A percentile compares a stretch with the other conserved stretches of the same genome.
Conservation (phyloP, 176 grass and related monocot genomes). For the Phyllostachys edulis region DNA sequence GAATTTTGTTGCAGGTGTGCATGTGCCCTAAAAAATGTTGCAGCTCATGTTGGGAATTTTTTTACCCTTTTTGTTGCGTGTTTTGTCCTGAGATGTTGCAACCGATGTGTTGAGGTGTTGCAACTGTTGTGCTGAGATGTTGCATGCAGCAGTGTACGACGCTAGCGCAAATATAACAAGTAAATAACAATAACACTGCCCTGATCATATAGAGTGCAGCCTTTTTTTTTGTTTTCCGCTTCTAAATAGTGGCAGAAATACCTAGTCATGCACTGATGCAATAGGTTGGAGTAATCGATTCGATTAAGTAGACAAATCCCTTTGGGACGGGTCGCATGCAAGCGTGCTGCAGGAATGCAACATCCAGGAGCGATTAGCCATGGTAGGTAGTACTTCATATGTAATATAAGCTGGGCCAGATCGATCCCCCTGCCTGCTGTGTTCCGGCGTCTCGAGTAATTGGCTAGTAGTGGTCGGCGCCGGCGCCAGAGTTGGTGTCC, state of each 20-base stretch:
- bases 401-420: not conserved
- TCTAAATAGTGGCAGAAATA: not conserved
- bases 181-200: not conserved
- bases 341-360: too few relatives aligned
- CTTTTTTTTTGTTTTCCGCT: not conserved
- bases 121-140: too few relatives aligned
- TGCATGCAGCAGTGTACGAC: too few relatives aligned
- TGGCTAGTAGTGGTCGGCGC: constrained; percentile 8
- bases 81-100: too few relatives aligned
- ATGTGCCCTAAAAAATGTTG: too few relatives aligned
- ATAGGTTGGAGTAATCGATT: not conserved
- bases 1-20: too few relatives aligned
- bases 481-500: constrained; percentile 1
- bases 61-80: too few relatives aligned
- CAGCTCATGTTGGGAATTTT: too few relatives aligned
- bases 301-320: not conserved
- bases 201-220: not conserved
- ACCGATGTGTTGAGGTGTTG: too few relatives aligned
- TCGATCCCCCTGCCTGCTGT: not conserved
- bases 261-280: not conserved
- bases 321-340: not conserved
- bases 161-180: too few relatives aligned
- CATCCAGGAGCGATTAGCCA: not conserved
- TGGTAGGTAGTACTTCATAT: not conserved
- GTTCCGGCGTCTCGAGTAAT: not conserved